phyloP scores from a whole-genome alignment of 1,284 basidiomycete species.

The Anthracocystis walkeri region DNA sequence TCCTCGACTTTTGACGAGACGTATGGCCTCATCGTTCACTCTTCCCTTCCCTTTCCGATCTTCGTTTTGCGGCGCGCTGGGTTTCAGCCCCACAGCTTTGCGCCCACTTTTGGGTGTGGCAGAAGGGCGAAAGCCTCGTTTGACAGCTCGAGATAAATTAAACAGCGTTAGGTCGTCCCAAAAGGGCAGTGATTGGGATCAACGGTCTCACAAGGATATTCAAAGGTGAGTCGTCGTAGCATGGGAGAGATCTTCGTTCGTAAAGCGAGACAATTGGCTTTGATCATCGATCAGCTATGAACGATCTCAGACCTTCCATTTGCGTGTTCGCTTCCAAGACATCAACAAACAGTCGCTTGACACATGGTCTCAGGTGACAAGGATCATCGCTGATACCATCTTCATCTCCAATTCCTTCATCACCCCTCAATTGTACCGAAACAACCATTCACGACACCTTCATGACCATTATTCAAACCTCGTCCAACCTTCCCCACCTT shows the following conservation, averaged over 20 bases:
- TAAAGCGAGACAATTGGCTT: no score
- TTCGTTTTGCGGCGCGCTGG: background rate
- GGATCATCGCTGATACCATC: slow-evolving; percentile 1
- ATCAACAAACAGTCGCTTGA: no score
- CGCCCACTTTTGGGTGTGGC: slow-evolving; percentile 5
- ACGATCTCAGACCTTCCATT: no score
- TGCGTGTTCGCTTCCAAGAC: no score
- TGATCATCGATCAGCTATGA: no score
- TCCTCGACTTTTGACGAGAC: slow-evolving; percentile 44
- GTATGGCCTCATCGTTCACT: slow-evolving; percentile 30
- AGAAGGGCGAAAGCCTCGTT: no score
- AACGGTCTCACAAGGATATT: no score
- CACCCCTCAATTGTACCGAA: background rate
- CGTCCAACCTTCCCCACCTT: background rate
- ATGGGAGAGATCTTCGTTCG: no score
- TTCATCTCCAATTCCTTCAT: background rate
- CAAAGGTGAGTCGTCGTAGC: no score
- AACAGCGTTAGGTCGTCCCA: no score
- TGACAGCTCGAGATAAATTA: no score
- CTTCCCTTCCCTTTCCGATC: background rate
- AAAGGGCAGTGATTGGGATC: no score
- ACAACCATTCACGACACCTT: background rate
- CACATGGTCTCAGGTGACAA: background rate
- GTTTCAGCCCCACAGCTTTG: slow-evolving; percentile 15
- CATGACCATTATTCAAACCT: background rate